phyloP scores from a whole-genome alignment of 306 rosid species.

The barrel medic (Medicago truncatula) region MtrunA17r5.0-ANR NC_053045.1:43582001-43582500 shows the following conservation, averaged over 20 bases:
- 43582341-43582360: conserved; percentile 19
- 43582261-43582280: not conserved
- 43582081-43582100: conserved; percentile 51
- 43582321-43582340: conserved; percentile 23
- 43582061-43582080: conserved; percentile 63
- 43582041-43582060: conserved; percentile 19
- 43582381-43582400: too few relatives aligned
- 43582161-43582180: conserved; percentile 87
- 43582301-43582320: conserved; percentile 11
- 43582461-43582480: conserved; percentile 39
- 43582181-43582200: conserved; percentile 75
- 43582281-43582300: conserved; percentile 13
- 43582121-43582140: conserved; percentile 60
- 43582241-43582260: conserved; percentile 9
- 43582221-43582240: conserved; percentile 38
- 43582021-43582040: conserved; percentile 20
- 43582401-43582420: too few relatives aligned
- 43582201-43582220: conserved; percentile 59
- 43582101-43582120: conserved; percentile 55
- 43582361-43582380: not conserved
- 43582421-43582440: too few relatives aligned
- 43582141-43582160: conserved; percentile 86
- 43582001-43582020: not conserved
- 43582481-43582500: conserved; percentile 79
- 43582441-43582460: too few relatives aligned